phyloP scores from a whole-genome alignment of 257 asterid species.

The Anisodus tanguticus region DNA sequence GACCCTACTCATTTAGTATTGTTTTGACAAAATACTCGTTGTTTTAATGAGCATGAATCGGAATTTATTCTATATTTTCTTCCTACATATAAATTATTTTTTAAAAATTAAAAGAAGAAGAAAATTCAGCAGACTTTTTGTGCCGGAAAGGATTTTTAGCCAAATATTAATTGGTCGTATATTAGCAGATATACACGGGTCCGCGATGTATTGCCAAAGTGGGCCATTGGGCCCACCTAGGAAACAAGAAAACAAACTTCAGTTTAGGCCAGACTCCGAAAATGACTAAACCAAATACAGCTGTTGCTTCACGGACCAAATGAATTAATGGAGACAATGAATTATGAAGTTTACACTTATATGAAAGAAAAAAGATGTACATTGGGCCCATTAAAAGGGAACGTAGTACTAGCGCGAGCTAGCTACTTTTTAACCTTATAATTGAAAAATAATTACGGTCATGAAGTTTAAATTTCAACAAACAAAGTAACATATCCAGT shows the following conservation, averaged over 20 bases:
- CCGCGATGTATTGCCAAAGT: too few relatives aligned
- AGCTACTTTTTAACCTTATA: background rate
- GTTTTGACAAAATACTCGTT: background rate
- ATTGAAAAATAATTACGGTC: background rate
- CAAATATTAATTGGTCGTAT: too few relatives aligned
- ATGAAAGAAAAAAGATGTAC: background rate
- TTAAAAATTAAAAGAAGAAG: conserved; percentile 3
- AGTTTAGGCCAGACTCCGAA: conserved; percentile 47
- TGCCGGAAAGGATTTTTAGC: too few relatives aligned
- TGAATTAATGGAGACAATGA: conserved; percentile 34
- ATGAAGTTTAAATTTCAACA: background rate
- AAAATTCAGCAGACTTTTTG: conserved; percentile 27
- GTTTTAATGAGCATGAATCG: background rate
- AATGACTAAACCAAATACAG: conserved; percentile 47
- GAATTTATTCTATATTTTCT: conserved; percentile 1
- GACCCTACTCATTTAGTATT: background rate
- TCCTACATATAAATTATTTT: background rate
- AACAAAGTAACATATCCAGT: too few relatives aligned
- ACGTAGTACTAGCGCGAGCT: background rate
- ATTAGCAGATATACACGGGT: too few relatives aligned
- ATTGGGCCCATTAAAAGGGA: conserved; percentile 40
- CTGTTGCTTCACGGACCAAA: conserved; percentile 37
- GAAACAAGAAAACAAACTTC: conserved; percentile 47
- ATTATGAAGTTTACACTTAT: background rate
- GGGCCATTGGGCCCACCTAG: conserved; percentile 48